phyloP scores from a whole-genome alignment of 345 rosid species.

The Litchi chinensis region DNA sequence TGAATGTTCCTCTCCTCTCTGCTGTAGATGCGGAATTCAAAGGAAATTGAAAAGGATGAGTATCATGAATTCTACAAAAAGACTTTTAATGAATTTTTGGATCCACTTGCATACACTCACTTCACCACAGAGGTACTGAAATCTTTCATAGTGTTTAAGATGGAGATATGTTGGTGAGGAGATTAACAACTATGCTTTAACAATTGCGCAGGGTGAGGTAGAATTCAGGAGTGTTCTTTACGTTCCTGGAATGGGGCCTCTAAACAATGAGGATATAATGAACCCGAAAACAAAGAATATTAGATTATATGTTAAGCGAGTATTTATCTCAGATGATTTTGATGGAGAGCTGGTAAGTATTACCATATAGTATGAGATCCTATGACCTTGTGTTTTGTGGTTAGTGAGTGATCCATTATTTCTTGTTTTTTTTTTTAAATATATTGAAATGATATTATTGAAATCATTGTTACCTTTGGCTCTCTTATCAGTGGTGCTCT shows the following conservation, averaged over 20 bases:
- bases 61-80: constrained; percentile 92
- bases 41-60: constrained; percentile 83
- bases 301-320: constrained; percentile 89
- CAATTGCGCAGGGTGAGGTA: constrained; percentile 80
- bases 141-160: not conserved
- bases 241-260: constrained; percentile 98
- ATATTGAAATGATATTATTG: not conserved
- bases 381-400: not conserved
- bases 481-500: not conserved
- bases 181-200: constrained; percentile 16
- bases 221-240: constrained; percentile 94
- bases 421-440: not conserved
- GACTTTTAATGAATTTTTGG: constrained; percentile 89
- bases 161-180: not conserved
- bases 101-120: constrained; percentile 84
- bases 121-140: constrained; percentile 82
- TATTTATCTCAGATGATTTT: constrained; percentile 98
- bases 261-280: constrained; percentile 80
- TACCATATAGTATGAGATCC: constrained; percentile 2
- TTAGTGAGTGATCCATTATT: not conserved
- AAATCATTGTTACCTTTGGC: not conserved
- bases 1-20: constrained; percentile 15
- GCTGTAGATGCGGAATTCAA: constrained; percentile 75
- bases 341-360: constrained; percentile 96
- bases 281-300: constrained; percentile 95